Evolutionary conservation across 2,329 filamentous ascomycete species (phyloP).

Genomic region (Stachybotrys elegans): DNA sequence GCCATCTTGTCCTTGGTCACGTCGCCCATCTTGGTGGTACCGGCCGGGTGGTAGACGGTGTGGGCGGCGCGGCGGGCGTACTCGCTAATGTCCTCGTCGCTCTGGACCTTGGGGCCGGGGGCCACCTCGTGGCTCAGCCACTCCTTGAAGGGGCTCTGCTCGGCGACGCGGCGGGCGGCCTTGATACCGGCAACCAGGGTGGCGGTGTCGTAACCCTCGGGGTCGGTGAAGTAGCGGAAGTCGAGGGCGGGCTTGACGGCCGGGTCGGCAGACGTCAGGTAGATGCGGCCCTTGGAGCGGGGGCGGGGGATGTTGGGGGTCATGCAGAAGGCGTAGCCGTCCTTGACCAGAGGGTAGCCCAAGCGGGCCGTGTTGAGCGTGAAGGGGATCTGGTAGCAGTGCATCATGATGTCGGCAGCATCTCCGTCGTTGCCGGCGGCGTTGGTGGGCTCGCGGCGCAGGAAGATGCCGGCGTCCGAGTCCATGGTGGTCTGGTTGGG

Average conservation of each 20-base stretch:
- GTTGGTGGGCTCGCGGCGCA: conserved; percentile 70
- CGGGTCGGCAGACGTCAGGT: conserved; percentile 71
- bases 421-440: conserved; percentile 64
- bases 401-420: conserved; percentile 88
- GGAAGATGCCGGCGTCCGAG: conserved; percentile 83
- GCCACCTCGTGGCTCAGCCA: conserved; percentile 83
- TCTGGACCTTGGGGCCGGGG: conserved; percentile 66
- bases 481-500: conserved; percentile 84
- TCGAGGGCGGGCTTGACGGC: conserved; percentile 76
- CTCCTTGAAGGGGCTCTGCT: conserved; percentile 71
- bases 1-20: conserved; percentile 61
- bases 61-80: conserved; percentile 79
- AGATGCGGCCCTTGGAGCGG: conserved; percentile 70
- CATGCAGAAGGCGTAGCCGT: conserved; percentile 87
- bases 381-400: conserved; percentile 95
- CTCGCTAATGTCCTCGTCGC: conserved; percentile 74
- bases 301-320: conserved; percentile 86
- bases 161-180: conserved; percentile 70
- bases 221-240: conserved; percentile 86
- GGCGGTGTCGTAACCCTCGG: conserved; percentile 78
- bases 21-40: conserved; percentile 88
- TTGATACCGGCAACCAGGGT: conserved; percentile 74
- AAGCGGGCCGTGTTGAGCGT: conserved; percentile 78
- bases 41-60: conserved; percentile 86
- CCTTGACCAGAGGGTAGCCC: conserved; percentile 57